These are phyloP conservation scores for Farysia itapuensis DNA, from an alignment of 1,284 basidiomycete genomes.

Conservation along the genomic window DNA sequence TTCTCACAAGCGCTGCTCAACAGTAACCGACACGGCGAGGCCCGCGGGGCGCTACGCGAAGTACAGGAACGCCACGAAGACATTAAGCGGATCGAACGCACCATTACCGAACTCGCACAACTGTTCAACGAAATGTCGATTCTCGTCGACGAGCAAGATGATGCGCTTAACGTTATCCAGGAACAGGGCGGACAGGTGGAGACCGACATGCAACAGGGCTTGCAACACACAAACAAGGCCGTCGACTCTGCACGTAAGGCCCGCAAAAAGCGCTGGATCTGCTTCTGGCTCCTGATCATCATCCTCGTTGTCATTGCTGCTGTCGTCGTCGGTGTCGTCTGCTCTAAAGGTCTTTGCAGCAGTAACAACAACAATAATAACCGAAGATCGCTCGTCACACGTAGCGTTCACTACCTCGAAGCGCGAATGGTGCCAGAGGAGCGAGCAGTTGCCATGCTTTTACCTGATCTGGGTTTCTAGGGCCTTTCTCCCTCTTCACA, in stretches of 20 bases:
- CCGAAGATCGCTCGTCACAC: conserved; percentile 10
- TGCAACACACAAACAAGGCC: conserved; percentile 68
- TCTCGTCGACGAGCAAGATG: conserved; percentile 58
- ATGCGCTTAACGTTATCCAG: conserved; percentile 55
- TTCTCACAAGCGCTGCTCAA: conserved; percentile 80
- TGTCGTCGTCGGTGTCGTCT: conserved; percentile 43
- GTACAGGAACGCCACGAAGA: conserved; percentile 89
- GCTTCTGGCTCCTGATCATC: conserved; percentile 53
- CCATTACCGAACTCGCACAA: conserved; percentile 81
- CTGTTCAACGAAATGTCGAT: conserved; percentile 73
- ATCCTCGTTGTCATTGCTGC: conserved; percentile 47
- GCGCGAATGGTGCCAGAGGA: conserved; percentile 10
- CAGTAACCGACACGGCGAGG: conserved; percentile 81
- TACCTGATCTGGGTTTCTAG: conserved; percentile 12
- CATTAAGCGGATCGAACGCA: conserved; percentile 81
- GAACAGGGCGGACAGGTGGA: conserved; percentile 50
- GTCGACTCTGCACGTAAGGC: conserved; percentile 75
- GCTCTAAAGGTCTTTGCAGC: conserved; percentile 19
- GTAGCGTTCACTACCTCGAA: conserved; percentile 7
- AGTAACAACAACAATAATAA: conserved; percentile 4
- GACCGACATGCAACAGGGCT: conserved; percentile 50
- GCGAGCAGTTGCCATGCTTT: conserved; percentile 8
- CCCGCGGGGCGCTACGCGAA: conserved; percentile 80
- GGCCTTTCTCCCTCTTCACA: too few relatives aligned
- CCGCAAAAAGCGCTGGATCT: conserved; percentile 67